Conservation (phyloP, 495 filamentous ascomycete genomes). For the Talaromyces liani region DNA sequence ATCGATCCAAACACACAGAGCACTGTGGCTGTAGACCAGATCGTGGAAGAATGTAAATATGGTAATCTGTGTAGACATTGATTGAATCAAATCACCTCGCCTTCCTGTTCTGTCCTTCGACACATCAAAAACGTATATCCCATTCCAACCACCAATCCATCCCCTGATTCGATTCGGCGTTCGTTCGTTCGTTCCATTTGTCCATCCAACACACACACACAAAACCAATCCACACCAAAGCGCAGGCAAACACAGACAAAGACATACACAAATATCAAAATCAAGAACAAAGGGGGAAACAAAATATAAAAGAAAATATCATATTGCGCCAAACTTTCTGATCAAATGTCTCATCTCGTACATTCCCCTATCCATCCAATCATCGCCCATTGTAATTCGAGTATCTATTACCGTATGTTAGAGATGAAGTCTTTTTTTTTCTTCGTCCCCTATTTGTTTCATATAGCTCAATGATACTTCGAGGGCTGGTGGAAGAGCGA, state of each 20-base stretch:
- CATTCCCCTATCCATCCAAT: conserved; percentile 21
- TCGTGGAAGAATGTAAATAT: neutral
- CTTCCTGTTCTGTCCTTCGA: neutral
- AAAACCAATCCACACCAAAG: conserved; percentile 1
- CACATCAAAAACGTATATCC: neutral
- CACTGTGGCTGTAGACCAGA: neutral
- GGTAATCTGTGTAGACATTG: neutral
- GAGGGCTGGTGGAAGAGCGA: conserved; percentile 4
- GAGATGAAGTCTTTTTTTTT: conserved; percentile 4
- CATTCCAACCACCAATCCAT: neutral
- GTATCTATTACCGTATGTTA: conserved; percentile 25
- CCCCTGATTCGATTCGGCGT: neutral
- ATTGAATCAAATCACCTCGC: conserved; percentile 3
- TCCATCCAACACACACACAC: neutral
- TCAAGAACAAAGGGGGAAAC: neutral
- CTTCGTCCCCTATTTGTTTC: neutral
- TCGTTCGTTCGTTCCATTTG: neutral
- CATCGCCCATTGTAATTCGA: conserved; percentile 38
- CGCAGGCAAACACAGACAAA: neutral
- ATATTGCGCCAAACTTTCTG: conserved; percentile 30
- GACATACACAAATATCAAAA: neutral
- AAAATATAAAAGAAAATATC: neutral
- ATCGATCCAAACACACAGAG: neutral
- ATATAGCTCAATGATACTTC: conserved; percentile 4
- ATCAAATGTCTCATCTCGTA: conserved; percentile 1